Evolutionary conservation across 495 filamentous ascomycete genomes (phyloP), one percentile per base, ranked within the genome.

Genomic region (Penicillium ochrochloron): DNA sequence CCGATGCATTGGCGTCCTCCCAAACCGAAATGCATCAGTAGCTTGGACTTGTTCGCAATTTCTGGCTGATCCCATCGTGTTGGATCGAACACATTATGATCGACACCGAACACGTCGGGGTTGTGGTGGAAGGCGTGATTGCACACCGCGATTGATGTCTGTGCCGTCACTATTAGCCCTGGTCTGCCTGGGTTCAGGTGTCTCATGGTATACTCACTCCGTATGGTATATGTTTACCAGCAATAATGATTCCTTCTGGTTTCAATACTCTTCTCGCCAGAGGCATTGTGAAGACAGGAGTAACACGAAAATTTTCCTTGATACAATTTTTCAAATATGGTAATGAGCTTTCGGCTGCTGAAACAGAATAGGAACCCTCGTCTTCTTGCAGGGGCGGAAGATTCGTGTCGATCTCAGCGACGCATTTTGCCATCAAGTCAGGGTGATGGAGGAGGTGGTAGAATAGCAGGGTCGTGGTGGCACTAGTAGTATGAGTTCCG

Each of bases 91-190:
- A 52, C 31, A 44, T 66, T 55, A 27, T 66, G 64, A 7, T 59
- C 39, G 12, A 14, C 12, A 29, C 64, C 64, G 48, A 55, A 66
- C 10, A 66, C 46, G 7, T 46, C 55, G 5, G 64, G 59, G n/a
- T 66, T 66, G 31, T 62, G 64, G 39, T 66, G 64, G 29, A 66
- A 66, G 19, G 60, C 64, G 55, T 66, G 64, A 8, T 66, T 66
- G 29, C 64, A 66, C 3, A 66, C 64, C 1, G 64, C 59, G 12
- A 66, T 57, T 8, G 59, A 62, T 6, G 64, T 62, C 64, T 66
- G 5, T 15, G 11, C 7, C 0, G 5, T 41, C 31, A 15, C 21
- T 51, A 3, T n/a, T 37, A 44, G 41, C 5, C 15, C 42, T 50
- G 2, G 31, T 29, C 41, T 3, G 29, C 29, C 2, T 31, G 6